Percentiles rank a stretch among this genome's conserved stretches.
phyloP scores from a whole-genome alignment of 2,329 filamentous ascomycete species.

The Clonostachys byssicola region DNA sequence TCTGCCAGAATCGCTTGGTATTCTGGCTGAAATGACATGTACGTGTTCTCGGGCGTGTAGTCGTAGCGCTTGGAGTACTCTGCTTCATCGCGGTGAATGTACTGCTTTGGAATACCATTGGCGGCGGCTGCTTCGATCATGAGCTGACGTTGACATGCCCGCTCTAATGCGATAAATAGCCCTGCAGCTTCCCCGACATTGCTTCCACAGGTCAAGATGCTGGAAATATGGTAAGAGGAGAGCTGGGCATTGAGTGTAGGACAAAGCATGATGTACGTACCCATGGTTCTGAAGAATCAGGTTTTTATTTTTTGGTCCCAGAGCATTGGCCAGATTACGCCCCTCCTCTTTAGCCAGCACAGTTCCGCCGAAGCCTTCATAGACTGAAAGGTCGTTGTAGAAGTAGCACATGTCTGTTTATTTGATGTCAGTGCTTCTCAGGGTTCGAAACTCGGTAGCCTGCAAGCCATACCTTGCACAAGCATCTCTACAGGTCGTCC shows the following conservation, averaged over 20 bases:
- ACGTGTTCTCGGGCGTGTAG: constrained; percentile 19
- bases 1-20: constrained; percentile 21
- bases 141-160: constrained; percentile 46
- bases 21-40: constrained; percentile 26
- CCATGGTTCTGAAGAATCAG: constrained; percentile 69
- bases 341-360: constrained; percentile 60
- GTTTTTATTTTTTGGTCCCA: constrained; percentile 54
- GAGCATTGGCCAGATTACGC: constrained; percentile 53
- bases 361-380: constrained; percentile 47
- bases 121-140: constrained; percentile 17
- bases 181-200: constrained; percentile 73
- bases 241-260: neutral
- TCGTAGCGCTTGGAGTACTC: constrained; percentile 20
- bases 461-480: constrained; percentile 49
- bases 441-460: neutral
- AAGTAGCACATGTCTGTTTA: constrained; percentile 43
- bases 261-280: neutral
- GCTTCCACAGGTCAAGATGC: constrained; percentile 58
- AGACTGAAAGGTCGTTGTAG: constrained; percentile 62
- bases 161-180: constrained; percentile 63
- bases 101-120: constrained; percentile 17
- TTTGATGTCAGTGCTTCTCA: neutral
- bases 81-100: constrained; percentile 36
- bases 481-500: constrained; percentile 63
- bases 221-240: neutral